Conservation (phyloP, 805 yeast genomes). For the Kodamaea neixiangensis region DNA sequence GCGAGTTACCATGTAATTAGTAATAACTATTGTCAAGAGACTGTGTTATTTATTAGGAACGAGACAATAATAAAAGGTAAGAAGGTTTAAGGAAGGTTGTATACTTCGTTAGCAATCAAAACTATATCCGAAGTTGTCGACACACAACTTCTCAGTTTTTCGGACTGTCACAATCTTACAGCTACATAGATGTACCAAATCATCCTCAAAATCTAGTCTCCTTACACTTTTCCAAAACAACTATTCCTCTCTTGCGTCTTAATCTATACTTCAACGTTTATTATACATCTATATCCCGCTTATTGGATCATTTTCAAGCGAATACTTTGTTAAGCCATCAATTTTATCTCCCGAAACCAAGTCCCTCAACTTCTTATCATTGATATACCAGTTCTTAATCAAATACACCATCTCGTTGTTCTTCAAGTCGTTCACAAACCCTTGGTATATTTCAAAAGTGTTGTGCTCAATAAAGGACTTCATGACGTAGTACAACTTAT, state of each 20-base stretch:
- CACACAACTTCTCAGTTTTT: too few relatives aligned
- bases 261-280: background rate
- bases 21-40: too few relatives aligned
- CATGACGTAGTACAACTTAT: slow-evolving; percentile 63
- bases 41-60: too few relatives aligned
- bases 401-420: slow-evolving; percentile 58
- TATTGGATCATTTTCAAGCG: slow-evolving; percentile 59
- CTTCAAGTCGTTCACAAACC: slow-evolving; percentile 36
- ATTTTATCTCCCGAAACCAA: slow-evolving; percentile 50
- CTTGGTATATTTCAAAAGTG: slow-evolving; percentile 51
- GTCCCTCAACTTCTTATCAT: slow-evolving; percentile 64
- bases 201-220: too few relatives aligned
- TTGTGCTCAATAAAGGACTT: slow-evolving; percentile 64
- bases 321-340: slow-evolving; percentile 46
- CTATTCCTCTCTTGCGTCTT: background rate
- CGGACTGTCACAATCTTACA: too few relatives aligned
- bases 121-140: too few relatives aligned
- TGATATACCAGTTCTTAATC: slow-evolving; percentile 65
- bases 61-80: too few relatives aligned
- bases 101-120: too few relatives aligned
- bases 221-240: background rate
- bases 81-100: too few relatives aligned
- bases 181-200: too few relatives aligned
- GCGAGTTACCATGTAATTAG: too few relatives aligned
- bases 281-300: slow-evolving; percentile 4